A percentile compares a stretch with the other conserved stretches of the same genome.
phyloP scores from a whole-genome alignment of 2,329 filamentous ascomycete genomes.

The Ramichloridium luteum region DNA sequence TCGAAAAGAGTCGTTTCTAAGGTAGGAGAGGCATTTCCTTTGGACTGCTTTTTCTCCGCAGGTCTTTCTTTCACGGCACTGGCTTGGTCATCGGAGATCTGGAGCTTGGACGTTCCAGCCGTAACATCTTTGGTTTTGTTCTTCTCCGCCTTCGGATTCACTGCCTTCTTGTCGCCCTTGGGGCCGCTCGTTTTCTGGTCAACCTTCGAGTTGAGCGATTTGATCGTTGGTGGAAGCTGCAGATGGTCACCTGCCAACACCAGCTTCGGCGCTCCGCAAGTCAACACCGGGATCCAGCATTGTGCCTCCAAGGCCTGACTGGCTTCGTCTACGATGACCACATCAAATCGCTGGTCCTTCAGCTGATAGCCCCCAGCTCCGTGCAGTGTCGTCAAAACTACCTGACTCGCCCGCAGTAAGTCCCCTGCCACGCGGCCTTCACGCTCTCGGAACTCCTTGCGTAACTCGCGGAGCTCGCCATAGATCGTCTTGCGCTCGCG shows the following conservation, averaged over 20 bases:
- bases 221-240: constrained; percentile 84
- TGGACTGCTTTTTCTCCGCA: constrained; percentile 22
- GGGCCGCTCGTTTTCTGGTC: constrained; percentile 12
- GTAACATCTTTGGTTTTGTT: too few species aligned
- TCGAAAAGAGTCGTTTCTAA: constrained; percentile 92
- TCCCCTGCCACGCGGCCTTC: constrained; percentile 70
- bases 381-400: constrained; percentile 85
- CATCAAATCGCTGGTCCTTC: constrained; percentile 70
- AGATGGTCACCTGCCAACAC: constrained; percentile 90
- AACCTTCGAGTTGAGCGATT: constrained; percentile 47
- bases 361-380: constrained; percentile 80
- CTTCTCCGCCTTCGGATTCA: constrained; percentile 4
- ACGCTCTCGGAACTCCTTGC: constrained; percentile 73
- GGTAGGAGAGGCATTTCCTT: constrained; percentile 27
- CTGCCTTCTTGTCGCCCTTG: constrained; percentile 3
- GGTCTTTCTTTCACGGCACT: constrained; percentile 29
- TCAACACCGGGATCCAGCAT: constrained; percentile 82
- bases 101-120: too few species aligned
- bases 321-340: constrained; percentile 91
- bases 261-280: constrained; percentile 57
- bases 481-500: constrained; percentile 74
- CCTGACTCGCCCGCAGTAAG: constrained; percentile 64
- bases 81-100: constrained; percentile 4
- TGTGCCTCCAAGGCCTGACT: constrained; percentile 93
- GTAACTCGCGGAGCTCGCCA: constrained; percentile 67